Base-by-base conservation (phyloP, 2,329 filamentous ascomycete species). In the Fusarium sulawesiense region DNA sequence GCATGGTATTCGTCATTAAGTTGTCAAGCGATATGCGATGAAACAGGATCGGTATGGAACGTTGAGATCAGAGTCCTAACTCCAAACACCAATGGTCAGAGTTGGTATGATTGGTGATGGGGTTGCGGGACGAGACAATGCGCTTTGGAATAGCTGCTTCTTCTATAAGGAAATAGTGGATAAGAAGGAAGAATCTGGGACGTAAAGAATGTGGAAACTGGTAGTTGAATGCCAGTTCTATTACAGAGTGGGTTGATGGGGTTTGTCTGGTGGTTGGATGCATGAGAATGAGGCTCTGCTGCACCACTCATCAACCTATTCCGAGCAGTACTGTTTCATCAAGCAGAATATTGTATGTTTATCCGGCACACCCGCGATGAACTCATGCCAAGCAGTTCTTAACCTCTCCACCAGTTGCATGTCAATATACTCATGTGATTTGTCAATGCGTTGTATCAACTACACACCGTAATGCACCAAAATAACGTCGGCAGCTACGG, bases 41-140 rank as follows among this genome's bases (percentile, higher is more conserved):
- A 46, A 46, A 64, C 60, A 16, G 27, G 16, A 7, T 25, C n/a
- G 32, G 62, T n/a, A 42, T 59, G 30, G 23, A 41, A 59, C 8
- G 20, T 20, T n/a, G 50, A 34, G 25, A 23, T 37, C 8, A 40
- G n/a, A 30, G 25, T 50, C n/a, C 45, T 4, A 10, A 29, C 40
- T 51, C 25, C 51, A 65, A 60, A 64, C 62, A 44, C 32, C 30
- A 47, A 51, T 25, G 21, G 60, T 64, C 7, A 32, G 40, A 41
- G 23, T 16, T 14, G 30, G 44, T 44, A 48, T 64, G 40, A 46
- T 47, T 29, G 32, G 20, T 14, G 14, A 47, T 41, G 40, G 45
- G 32, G 27, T 18, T 4, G 12, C n/a, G 45, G 29, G 40, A 34
- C 45, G 20, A 45, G 23, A 40, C 49, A 7, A 40, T 13, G 18